phyloP scores from a whole-genome alignment of 228 moss, liverwort and hornwort genomes.

The Sphagnum magellanicum region DNA sequence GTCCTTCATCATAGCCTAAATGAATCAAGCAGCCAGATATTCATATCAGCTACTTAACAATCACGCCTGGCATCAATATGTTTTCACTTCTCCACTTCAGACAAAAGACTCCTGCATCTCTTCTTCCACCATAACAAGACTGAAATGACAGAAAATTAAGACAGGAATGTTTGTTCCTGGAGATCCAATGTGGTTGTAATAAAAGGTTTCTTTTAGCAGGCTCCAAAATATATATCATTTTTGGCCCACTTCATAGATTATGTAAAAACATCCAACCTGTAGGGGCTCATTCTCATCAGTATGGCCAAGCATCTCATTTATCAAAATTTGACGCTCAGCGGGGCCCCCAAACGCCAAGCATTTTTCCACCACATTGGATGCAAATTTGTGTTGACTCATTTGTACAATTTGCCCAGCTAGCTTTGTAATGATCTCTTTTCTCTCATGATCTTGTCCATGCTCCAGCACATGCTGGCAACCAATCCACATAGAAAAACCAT shows the following conservation, averaged over 20 bases:
- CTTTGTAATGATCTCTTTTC: constrained; percentile 3
- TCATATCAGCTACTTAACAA: neutral
- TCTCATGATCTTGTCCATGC: neutral
- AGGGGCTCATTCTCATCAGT: neutral
- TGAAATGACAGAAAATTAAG: too few relatives aligned
- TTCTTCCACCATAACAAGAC: too few relatives aligned
- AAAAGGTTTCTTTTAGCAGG: too few relatives aligned
- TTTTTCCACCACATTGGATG: constrained; percentile 4
- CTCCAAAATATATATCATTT: too few relatives aligned
- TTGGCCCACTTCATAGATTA: too few relatives aligned
- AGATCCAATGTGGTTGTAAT: too few relatives aligned
- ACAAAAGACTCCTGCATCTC: too few relatives aligned
- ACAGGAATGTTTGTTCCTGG: too few relatives aligned
- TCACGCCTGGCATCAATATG: too few relatives aligned
- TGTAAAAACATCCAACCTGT: neutral
- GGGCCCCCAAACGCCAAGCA: constrained; percentile 1
- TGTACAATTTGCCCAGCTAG: constrained; percentile 2
- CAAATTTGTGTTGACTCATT: constrained; percentile 1
- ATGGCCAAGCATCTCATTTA: neutral
- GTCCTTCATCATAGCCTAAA: constrained; percentile 99
- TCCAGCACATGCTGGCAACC: constrained; percentile 1
- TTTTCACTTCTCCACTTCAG: too few relatives aligned
- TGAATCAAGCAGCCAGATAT: neutral
- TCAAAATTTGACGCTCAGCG: neutral
- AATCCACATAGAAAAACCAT: neutral